These are phyloP conservation scores for Gigaspora rosea DNA, from an alignment of 192 early-diverging fungal genomes.

Conservation along the genomic window DNA sequence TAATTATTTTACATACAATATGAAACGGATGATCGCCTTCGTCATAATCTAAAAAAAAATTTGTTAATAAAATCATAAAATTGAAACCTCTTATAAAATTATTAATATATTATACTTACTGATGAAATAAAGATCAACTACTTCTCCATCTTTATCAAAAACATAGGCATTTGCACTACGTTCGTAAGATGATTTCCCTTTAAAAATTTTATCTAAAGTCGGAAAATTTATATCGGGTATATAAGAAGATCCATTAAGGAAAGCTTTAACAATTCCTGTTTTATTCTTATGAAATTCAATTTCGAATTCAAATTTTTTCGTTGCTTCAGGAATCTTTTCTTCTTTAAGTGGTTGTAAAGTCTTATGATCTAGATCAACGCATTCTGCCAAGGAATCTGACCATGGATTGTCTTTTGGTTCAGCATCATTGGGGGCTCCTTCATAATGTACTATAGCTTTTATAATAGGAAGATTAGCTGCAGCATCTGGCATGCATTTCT, in stretches of 20 bases:
- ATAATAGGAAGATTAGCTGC: slow-evolving; percentile 39
- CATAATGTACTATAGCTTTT: slow-evolving; percentile 45
- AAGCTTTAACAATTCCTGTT: slow-evolving; percentile 30
- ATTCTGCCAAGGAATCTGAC: slow-evolving; percentile 36
- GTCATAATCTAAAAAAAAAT: slow-evolving; percentile 21
- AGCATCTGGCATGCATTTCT: slow-evolving; percentile 41
- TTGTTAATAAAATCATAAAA: slow-evolving; percentile 25
- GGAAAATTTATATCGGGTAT: slow-evolving; percentile 32
- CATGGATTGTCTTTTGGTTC: slow-evolving; percentile 38
- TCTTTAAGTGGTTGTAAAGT: slow-evolving; percentile 43
- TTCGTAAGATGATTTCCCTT: slow-evolving; percentile 39
- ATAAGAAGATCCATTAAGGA: slow-evolving; percentile 32
- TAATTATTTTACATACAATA: slow-evolving; percentile 35
- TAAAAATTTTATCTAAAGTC: slow-evolving; percentile 39
- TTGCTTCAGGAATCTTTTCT: slow-evolving; percentile 18
- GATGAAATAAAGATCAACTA: slow-evolving; percentile 36
- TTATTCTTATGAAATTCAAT: slow-evolving; percentile 32
- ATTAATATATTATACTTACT: slow-evolving; percentile 33
- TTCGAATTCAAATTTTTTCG: slow-evolving; percentile 29
- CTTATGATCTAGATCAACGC: slow-evolving; percentile 40
- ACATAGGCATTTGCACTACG: slow-evolving; percentile 35
- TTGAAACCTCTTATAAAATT: slow-evolving; percentile 32
- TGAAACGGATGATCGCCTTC: slow-evolving; percentile 45
- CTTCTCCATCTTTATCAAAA: slow-evolving; percentile 42
- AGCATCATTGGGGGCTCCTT: slow-evolving; percentile 41